Evolutionary conservation across 352 stramenopile species (phyloP), one percentile per base, ranked within the genome.

Genomic region (Pythium dissimile): DNA sequence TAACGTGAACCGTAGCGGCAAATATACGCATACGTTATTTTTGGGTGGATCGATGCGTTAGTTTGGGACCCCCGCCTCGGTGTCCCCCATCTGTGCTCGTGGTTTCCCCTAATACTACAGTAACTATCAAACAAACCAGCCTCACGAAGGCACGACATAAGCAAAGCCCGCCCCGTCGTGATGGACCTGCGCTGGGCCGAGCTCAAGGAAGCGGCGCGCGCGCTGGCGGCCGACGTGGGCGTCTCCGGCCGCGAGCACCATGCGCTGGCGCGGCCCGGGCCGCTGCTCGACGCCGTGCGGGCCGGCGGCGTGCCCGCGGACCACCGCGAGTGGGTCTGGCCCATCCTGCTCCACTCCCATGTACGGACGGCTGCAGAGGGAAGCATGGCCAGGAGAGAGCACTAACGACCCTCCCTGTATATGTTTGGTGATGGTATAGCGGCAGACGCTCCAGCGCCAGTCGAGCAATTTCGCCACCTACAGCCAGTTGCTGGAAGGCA

Each of bases 251-350:
- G 80, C 46, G 75, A 89, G 51, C 78, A 92, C 59, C 82, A 92
- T 66, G 84, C 79, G 49, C 64, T 92, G 27, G 55, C 68, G 20
- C 71, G 72, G 18, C 73, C 70, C 26, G 57, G 64, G 30, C 58
- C 62, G n/a, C 55, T 82, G 20, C 80, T 84, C 62, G 69, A 68
- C 51, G 56, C 71, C 18, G 76, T 89, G 38, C 79, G 80, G 31
- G 61, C 64, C 31, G 75, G 82, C 28, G 82, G 82, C 18, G 60
- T 92, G 24, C 82, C 82, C 21, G 24, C 65, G 5, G 75, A 84
- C 64, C 82, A 92, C 62, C 82, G 82, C 64, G 77, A 89, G 59
- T 92, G 82, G 82, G 75, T 77, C 16, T 92, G 82, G 82, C 82
- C 82, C 42, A 78, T 89, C 44, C 62, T 92, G 39, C 62, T 92